These are phyloP conservation scores for Misopates orontium DNA, from an alignment of 257 asterid genomes.

Conservation along the genomic window DNA sequence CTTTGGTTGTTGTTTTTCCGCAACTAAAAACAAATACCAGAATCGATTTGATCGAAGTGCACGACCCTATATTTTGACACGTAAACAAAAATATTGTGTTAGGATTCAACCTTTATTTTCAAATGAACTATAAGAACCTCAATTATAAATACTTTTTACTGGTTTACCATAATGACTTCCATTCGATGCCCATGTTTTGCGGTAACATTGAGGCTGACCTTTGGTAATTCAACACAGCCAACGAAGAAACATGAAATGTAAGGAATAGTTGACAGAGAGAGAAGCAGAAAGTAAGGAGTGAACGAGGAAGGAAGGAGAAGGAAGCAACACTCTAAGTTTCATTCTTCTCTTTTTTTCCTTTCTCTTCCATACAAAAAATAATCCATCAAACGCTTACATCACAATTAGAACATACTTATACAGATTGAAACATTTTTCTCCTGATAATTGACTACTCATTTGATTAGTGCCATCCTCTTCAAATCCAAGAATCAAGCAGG, in stretches of 20 bases:
- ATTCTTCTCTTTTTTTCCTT: conserved; percentile 18
- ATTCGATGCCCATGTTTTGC: conserved; percentile 25
- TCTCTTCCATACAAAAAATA: not conserved
- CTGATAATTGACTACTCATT: not conserved
- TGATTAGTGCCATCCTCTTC: not conserved
- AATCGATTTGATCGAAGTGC: too few species aligned
- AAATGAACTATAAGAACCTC: too few species aligned
- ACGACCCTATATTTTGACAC: too few species aligned
- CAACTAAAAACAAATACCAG: too few species aligned
- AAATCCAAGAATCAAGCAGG: not conserved
- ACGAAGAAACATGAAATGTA: conserved; percentile 1
- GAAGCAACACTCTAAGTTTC: conserved; percentile 4
- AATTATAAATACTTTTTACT: too few species aligned
- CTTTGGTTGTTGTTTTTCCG: too few species aligned
- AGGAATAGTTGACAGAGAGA: not conserved
- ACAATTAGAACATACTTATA: not conserved
- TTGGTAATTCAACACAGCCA: conserved; percentile 32
- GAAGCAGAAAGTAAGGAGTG: not conserved
- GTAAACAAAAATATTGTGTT: too few species aligned
- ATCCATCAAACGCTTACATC: too few species aligned
- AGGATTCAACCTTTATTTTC: too few species aligned
- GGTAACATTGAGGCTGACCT: conserved; percentile 33
- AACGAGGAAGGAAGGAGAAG: conserved; percentile 18
- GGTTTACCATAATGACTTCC: not conserved
- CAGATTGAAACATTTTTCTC: not conserved